Percentiles rank a stretch among this genome's conserved stretches.
Evolutionary conservation across 164 flowering plant species (phyloP).

Genomic region (Cinnamomum chago): DNA sequence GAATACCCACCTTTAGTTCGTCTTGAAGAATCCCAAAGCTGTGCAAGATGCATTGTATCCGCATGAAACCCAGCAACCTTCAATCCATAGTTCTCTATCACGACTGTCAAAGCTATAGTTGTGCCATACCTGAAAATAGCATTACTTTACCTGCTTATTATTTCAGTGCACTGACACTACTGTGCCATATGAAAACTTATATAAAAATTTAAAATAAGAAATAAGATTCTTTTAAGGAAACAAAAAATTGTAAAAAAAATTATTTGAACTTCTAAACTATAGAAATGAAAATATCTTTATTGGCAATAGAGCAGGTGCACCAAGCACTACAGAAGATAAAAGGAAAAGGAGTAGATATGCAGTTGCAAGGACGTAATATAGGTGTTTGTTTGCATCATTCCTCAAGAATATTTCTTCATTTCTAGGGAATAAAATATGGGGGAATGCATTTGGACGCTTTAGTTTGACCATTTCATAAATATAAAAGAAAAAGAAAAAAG

Average conservation of each 20-base stretch:
- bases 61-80: conserved; percentile 84
- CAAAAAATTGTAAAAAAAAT: not conserved
- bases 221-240: too few species aligned
- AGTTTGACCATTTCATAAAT: too few species aligned
- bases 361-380: too few species aligned
- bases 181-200: not conserved
- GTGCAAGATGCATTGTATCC: conserved; percentile 93
- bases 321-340: too few species aligned
- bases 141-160: not conserved
- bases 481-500: too few species aligned
- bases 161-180: not conserved
- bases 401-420: too few species aligned
- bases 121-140: conserved; percentile 85
- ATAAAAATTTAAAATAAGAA: not conserved
- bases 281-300: too few species aligned
- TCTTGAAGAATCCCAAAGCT: conserved; percentile 94
- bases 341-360: too few species aligned
- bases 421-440: too few species aligned
- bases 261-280: not conserved
- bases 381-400: too few species aligned
- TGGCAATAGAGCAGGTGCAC: too few species aligned
- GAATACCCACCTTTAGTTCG: conserved; percentile 80
- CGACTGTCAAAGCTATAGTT: conserved; percentile 93
- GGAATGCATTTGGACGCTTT: too few species aligned
- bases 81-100: conserved; percentile 79